These are phyloP conservation scores for Cenococcum geophilum DNA, from an alignment of 495 filamentous ascomycete species.

Conservation along the genomic window DNA sequence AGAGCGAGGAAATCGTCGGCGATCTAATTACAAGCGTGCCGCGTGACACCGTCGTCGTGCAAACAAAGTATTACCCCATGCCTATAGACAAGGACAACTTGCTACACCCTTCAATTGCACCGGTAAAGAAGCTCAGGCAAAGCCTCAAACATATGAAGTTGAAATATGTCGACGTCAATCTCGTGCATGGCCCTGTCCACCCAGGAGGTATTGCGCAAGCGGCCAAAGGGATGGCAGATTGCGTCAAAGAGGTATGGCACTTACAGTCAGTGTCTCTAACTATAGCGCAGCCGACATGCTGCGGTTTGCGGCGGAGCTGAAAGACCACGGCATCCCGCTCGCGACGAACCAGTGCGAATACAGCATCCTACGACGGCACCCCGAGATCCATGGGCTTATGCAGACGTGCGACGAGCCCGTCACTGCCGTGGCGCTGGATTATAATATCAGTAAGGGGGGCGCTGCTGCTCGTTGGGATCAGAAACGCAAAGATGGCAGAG, in stretches of 20 bases:
- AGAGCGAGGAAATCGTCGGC: conserved; percentile 40
- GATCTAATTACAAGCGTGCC: conserved; percentile 36
- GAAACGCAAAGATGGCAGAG: conserved; percentile 25
- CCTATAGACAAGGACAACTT: conserved; percentile 19
- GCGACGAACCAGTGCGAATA: conserved; percentile 30
- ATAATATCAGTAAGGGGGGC: conserved; percentile 37
- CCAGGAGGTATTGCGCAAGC: conserved; percentile 13
- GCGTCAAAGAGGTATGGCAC: conserved; percentile 38
- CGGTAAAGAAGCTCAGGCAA: conserved; percentile 17
- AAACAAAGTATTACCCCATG: conserved; percentile 27
- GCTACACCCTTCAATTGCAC: conserved; percentile 18
- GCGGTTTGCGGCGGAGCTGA: conserved; percentile 32
- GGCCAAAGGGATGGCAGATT: conserved; percentile 36
- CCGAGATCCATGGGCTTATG: conserved; percentile 20
- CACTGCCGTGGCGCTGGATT: conserved; percentile 43
- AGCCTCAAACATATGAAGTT: conserved; percentile 22
- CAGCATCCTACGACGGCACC: conserved; percentile 20
- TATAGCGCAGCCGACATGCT: conserved; percentile 42
- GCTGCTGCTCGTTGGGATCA: conserved; percentile 24
- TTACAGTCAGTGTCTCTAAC: conserved; percentile 42
- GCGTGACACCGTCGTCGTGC: conserved; percentile 32
- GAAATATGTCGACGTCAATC: conserved; percentile 29
- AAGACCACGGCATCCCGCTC: conserved; percentile 27
- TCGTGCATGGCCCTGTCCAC: conserved; percentile 31
- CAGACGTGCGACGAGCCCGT: conserved; percentile 30